Conservation (phyloP, 108 stramenopile genomes). For the Parmales sp. region DNA sequence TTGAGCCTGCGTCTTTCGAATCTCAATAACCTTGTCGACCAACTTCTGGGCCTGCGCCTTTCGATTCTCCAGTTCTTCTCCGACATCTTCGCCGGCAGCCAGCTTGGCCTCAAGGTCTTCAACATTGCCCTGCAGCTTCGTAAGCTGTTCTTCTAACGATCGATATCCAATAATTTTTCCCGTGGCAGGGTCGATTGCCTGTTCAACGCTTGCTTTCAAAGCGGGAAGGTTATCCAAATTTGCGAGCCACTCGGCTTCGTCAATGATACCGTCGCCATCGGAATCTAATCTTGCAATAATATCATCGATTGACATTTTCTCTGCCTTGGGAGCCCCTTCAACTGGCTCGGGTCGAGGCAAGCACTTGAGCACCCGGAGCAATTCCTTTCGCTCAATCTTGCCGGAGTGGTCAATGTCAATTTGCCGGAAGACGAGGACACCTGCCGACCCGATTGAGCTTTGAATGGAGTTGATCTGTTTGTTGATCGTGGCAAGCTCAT, state of each 20-base stretch:
- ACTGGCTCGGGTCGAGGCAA: neutral
- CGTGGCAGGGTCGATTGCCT: neutral
- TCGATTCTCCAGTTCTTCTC: neutral
- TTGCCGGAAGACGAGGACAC: slow-evolving; percentile 16
- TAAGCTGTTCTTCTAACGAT: neutral
- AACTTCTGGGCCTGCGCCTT: neutral
- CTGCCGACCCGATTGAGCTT: neutral
- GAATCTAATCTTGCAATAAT: neutral
- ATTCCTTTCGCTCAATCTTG: slow-evolving; percentile 12
- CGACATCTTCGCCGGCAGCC: neutral
- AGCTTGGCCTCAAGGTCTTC: neutral
- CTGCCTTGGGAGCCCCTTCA: neutral
- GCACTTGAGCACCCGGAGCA: neutral
- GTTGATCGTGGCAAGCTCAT: neutral
- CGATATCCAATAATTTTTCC: slow-evolving; percentile 5
- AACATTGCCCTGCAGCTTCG: slow-evolving; percentile 3
- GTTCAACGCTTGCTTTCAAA: neutral
- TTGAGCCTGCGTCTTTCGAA: too few species aligned
- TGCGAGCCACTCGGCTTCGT: slow-evolving; percentile 9
- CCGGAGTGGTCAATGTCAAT: slow-evolving; percentile 1
- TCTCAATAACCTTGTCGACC: neutral
- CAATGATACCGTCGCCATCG: slow-evolving; percentile 11
- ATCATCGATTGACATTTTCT: slow-evolving; percentile 7
- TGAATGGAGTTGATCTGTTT: neutral
- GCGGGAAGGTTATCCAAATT: neutral